Conservation (phyloP, 371 early-diverging fungal species). For the Syncephalastrum monosporum region DNA sequence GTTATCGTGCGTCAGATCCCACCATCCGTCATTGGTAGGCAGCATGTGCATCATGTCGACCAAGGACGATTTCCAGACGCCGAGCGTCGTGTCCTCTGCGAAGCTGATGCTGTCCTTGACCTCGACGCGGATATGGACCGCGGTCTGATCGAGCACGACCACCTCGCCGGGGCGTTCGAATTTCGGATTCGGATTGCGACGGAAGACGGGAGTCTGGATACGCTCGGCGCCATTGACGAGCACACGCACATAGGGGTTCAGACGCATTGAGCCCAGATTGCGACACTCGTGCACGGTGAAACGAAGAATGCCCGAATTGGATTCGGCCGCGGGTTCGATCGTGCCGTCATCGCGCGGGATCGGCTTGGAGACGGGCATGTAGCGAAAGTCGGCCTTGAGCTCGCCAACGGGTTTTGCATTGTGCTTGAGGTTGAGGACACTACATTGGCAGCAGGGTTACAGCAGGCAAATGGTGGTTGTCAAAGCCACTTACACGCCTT, state of each 20-base stretch:
- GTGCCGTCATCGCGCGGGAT: slow-evolving; percentile 42
- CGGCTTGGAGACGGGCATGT: slow-evolving; percentile 62
- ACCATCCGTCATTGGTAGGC: slow-evolving; percentile 43
- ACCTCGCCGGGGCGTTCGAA: slow-evolving; percentile 52
- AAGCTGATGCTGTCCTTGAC: slow-evolving; percentile 43
- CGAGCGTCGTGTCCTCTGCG: slow-evolving; percentile 31
- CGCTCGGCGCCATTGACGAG: slow-evolving; percentile 47
- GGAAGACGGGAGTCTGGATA: slow-evolving; percentile 37
- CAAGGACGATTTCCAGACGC: slow-evolving; percentile 32
- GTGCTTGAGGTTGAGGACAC: slow-evolving; percentile 36
- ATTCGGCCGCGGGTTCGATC: slow-evolving; percentile 52
- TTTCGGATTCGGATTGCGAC: slow-evolving; percentile 44
- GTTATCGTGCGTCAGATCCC: slow-evolving; percentile 26
- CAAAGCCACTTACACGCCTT: slow-evolving; percentile 32
- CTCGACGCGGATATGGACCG: slow-evolving; percentile 34
- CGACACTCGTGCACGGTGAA: slow-evolving; percentile 51
- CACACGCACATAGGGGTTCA: slow-evolving; percentile 48
- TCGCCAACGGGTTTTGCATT: slow-evolving; percentile 54
- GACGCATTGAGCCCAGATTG: slow-evolving; percentile 32
- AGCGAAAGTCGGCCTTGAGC: slow-evolving; percentile 56
- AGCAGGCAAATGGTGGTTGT: no score
- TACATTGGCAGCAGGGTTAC: slow-evolving; percentile 4
- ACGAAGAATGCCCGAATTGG: slow-evolving; percentile 57
- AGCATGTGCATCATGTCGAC: slow-evolving; percentile 35
- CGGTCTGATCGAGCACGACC: slow-evolving; percentile 47